Conservation (phyloP, 805 yeast species). For the Pichia scutulata region DNA sequence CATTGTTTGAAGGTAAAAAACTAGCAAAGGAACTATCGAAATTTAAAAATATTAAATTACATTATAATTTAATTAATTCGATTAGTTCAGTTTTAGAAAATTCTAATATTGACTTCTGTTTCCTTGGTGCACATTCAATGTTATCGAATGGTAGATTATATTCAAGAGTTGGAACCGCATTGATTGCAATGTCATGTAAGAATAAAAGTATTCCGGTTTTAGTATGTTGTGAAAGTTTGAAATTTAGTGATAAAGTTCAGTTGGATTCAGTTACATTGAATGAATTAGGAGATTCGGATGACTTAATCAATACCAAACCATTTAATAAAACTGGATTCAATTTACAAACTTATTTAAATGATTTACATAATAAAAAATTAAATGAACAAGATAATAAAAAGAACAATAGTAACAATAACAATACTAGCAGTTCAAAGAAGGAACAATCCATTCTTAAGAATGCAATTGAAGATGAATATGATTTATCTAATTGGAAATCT, state of each 20-base stretch:
- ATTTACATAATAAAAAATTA: constrained; percentile 28
- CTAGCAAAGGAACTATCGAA: constrained; percentile 58
- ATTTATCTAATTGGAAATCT: constrained; percentile 56
- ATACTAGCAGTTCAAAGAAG: constrained; percentile 9
- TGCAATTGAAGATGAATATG: constrained; percentile 27
- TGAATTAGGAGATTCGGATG: constrained; percentile 79
- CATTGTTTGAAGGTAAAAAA: constrained; percentile 86
- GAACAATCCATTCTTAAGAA: neutral
- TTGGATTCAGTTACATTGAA: constrained; percentile 92
- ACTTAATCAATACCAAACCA: constrained; percentile 49
- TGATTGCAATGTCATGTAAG: constrained; percentile 86
- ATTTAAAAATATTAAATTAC: constrained; percentile 54
- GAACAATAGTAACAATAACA: constrained; percentile 18
- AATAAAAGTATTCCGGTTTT: constrained; percentile 87
- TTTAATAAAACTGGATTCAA: constrained; percentile 56
- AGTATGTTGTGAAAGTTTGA: constrained; percentile 91
- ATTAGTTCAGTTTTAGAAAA: constrained; percentile 66
- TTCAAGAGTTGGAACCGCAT: constrained; percentile 91
- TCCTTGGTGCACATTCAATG: constrained; percentile 96
- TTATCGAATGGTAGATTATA: constrained; percentile 88
- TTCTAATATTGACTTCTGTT: constrained; percentile 75
- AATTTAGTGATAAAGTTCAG: constrained; percentile 92
- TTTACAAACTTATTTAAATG: constrained; percentile 51
- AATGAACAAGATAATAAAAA: constrained; percentile 21
- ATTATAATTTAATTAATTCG: constrained; percentile 74